These are phyloP conservation scores for Tricholoma hemisulphureum DNA, from an alignment of 768 basidiomycete genomes.

Conservation along the genomic window DNA sequence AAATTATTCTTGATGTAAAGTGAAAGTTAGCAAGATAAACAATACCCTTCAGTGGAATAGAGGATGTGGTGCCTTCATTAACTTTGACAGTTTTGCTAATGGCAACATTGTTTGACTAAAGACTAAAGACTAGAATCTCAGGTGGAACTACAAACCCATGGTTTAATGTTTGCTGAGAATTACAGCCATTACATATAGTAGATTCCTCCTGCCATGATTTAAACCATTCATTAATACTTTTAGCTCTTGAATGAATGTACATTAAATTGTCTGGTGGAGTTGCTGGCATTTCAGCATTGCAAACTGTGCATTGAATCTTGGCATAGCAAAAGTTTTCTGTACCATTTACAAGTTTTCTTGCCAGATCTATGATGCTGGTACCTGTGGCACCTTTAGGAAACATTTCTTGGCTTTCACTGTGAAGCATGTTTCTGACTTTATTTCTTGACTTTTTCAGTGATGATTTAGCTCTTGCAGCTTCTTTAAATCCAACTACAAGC, in stretches of 20 bases:
- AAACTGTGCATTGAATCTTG: too few relatives aligned
- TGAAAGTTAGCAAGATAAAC: constrained; percentile 8
- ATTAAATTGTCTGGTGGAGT: too few relatives aligned
- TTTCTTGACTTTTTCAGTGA: constrained; percentile 2
- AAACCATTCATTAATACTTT: too few relatives aligned
- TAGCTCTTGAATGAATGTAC: too few relatives aligned
- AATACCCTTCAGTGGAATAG: constrained; percentile 1
- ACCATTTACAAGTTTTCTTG: too few relatives aligned
- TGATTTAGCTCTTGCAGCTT: neutral
- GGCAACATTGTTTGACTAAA: neutral
- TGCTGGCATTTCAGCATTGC: too few relatives aligned
- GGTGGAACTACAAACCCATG: neutral
- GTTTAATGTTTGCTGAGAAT: neutral
- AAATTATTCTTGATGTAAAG: constrained; percentile 2
- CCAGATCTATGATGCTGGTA: neutral
- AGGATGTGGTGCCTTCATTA: neutral
- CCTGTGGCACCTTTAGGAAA: neutral
- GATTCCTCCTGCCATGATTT: neutral
- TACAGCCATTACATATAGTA: neutral
- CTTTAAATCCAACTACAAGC: constrained; percentile 2
- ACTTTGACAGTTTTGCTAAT: neutral
- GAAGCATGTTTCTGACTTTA: neutral
- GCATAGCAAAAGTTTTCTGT: too few relatives aligned
- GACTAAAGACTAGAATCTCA: neutral
- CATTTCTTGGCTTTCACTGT: neutral